Percentiles rank a stretch among this genome's conserved stretches.
These are phyloP conservation scores for Auxenochlorella pyrenoidosa DNA, from an alignment of 139 green algal species.

Conservation along the genomic window DNA sequence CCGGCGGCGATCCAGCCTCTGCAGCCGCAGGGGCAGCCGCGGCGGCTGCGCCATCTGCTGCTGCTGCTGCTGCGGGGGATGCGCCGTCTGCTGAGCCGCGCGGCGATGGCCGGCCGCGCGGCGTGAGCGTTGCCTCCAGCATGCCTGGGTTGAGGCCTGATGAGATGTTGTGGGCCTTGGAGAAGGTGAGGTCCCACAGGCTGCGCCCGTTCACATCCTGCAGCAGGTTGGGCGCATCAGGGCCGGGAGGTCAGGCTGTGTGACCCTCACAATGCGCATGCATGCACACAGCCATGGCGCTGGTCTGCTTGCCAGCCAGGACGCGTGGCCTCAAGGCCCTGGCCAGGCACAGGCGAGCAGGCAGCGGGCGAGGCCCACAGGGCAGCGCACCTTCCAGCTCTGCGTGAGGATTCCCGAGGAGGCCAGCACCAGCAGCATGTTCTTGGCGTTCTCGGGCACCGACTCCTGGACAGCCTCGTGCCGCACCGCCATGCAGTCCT, in stretches of 20 bases:
- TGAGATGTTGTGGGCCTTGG: slow-evolving; percentile 56
- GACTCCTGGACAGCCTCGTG: slow-evolving; percentile 85
- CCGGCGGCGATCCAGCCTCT: too few species aligned
- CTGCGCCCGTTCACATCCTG: slow-evolving; percentile 54
- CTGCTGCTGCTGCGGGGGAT: background rate
- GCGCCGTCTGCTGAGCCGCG: background rate
- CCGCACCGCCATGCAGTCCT: slow-evolving; percentile 61
- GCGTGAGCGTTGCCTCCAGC: slow-evolving; percentile 40
- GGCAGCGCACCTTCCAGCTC: slow-evolving; percentile 58
- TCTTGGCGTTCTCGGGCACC: slow-evolving; percentile 93
- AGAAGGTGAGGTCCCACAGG: slow-evolving; percentile 88
- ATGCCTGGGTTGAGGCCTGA: slow-evolving; percentile 64
- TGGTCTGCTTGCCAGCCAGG: too few species aligned
- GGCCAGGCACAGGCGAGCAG: too few species aligned
- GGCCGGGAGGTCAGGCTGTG: background rate
- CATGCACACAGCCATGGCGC: background rate
- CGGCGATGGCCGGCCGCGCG: background rate
- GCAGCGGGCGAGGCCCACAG: too few species aligned
- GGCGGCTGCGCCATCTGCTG: background rate
- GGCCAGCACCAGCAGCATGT: slow-evolving; percentile 95
- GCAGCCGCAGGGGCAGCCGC: too few species aligned
- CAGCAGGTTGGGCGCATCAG: background rate
- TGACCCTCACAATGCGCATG: background rate
- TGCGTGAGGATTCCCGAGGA: slow-evolving; percentile 64
- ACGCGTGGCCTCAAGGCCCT: too few species aligned